Conservation (phyloP, 1,284 basidiomycete species). For the Irpex sp. region DNA sequence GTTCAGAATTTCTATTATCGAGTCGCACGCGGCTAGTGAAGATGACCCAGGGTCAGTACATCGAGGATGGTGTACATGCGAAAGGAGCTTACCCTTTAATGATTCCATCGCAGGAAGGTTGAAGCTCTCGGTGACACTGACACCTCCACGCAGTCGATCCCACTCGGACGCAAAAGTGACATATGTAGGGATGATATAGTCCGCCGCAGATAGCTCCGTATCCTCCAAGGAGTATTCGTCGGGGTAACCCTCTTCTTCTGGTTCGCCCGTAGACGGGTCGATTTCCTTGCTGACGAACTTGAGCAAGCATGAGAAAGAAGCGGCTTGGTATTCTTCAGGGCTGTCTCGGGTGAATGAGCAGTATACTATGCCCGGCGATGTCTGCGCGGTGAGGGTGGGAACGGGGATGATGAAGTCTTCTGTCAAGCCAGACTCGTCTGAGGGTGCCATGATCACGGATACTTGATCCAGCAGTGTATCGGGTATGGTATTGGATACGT, state of each 20-base stretch:
- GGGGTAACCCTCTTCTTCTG: constrained; percentile 97
- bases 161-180: constrained; percentile 91
- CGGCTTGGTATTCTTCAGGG: constrained; percentile 76
- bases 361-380: constrained; percentile 83
- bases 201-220: constrained; percentile 88
- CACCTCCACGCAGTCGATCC: constrained; percentile 82
- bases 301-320: constrained; percentile 90
- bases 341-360: constrained; percentile 89
- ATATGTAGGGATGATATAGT: constrained; percentile 94
- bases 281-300: constrained; percentile 98
- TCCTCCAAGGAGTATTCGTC: constrained; percentile 99
- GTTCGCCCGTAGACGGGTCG: constrained; percentile 94
- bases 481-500: constrained; percentile 97
- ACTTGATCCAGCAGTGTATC: constrained; percentile 96
- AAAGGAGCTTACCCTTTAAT: constrained; percentile 71
- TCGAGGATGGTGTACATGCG: constrained; percentile 10
- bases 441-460: constrained; percentile 88
- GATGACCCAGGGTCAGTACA: constrained; percentile 11
- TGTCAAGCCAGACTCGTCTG: constrained; percentile 71
- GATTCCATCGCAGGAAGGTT: constrained; percentile 90
- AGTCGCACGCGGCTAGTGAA: constrained; percentile 81
- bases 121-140: constrained; percentile 90
- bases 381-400: constrained; percentile 62
- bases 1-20: constrained; percentile 90
- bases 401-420: constrained; percentile 97